Evolutionary conservation across 306 rosid genomes (phyloP).

Genomic region (Canavalia ensiformis): DNA sequence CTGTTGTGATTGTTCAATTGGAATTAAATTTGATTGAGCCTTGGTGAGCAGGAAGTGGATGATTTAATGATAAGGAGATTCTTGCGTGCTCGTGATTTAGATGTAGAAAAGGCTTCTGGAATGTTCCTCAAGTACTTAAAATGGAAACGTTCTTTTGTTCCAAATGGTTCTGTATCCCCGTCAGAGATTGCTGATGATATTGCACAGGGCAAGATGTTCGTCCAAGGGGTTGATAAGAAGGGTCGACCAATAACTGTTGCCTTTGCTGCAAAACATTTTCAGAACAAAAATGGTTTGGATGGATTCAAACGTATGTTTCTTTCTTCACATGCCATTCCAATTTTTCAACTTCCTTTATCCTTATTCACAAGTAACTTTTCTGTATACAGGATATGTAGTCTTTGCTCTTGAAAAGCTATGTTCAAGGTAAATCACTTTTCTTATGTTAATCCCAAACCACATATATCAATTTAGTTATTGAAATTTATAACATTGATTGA

Average conservation of each 20-base stretch:
- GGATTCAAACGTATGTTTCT: constrained; percentile 59
- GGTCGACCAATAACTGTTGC: constrained; percentile 68
- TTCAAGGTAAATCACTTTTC: constrained; percentile 59
- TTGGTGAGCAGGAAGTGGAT: constrained; percentile 62
- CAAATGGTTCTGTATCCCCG: constrained; percentile 57
- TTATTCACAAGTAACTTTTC: not conserved
- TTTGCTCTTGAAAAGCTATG: constrained; percentile 59
- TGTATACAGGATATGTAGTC: constrained; percentile 60
- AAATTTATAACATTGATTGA: too few relatives aligned
- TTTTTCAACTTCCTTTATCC: not conserved
- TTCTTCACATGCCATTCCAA: not conserved
- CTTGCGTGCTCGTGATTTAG: constrained; percentile 65
- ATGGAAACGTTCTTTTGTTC: constrained; percentile 64
- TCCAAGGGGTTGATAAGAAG: constrained; percentile 65
- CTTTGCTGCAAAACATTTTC: constrained; percentile 66
- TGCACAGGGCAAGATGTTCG: constrained; percentile 57
- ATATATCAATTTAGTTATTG: not conserved
- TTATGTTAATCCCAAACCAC: not conserved
- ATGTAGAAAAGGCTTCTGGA: constrained; percentile 61
- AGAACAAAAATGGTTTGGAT: constrained; percentile 51
- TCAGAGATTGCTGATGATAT: constrained; percentile 60
- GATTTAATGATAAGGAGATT: constrained; percentile 68
- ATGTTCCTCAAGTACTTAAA: constrained; percentile 69
- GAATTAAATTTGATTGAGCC: constrained; percentile 12
- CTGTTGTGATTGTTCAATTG: not conserved